These are phyloP conservation scores for Trichophyton equinum DNA, from an alignment of 2,329 filamentous ascomycete genomes.

Conservation along the genomic window DNA sequence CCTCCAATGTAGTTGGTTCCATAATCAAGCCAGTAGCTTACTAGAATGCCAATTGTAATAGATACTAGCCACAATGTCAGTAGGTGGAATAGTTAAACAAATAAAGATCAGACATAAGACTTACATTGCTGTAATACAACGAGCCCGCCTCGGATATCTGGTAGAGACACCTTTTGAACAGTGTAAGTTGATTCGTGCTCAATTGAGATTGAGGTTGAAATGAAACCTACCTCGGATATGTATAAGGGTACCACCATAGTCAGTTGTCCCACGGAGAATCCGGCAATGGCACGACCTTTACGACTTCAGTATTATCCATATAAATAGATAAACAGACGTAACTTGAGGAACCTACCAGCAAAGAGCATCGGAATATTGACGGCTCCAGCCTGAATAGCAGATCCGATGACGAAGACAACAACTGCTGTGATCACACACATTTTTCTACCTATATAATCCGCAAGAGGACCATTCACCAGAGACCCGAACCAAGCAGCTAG, in stretches of 20 bases:
- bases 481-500: slow-evolving; percentile 40
- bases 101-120: neutral
- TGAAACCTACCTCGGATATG: slow-evolving; percentile 36
- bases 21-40: slow-evolving; percentile 33
- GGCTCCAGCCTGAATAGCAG: slow-evolving; percentile 35
- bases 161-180: slow-evolving; percentile 30
- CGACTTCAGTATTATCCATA: neutral
- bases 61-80: slow-evolving; percentile 25
- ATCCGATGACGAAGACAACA: slow-evolving; percentile 41
- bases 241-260: slow-evolving; percentile 42
- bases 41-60: slow-evolving; percentile 27
- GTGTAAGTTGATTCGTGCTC: neutral
- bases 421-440: slow-evolving; percentile 41
- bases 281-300: slow-evolving; percentile 33
- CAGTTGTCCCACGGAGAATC: slow-evolving; percentile 33
- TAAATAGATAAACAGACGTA: neutral
- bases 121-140: slow-evolving; percentile 29
- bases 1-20: slow-evolving; percentile 35
- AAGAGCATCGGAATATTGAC: slow-evolving; percentile 32
- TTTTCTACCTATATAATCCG: slow-evolving; percentile 41
- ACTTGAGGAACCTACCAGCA: slow-evolving; percentile 20
- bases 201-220: no score
- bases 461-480: slow-evolving; percentile 36
- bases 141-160: slow-evolving; percentile 27
- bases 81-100: neutral